Evolutionary conservation across 1,284 basidiomycete genomes (phyloP).

Genomic region (Boletellus sp.): DNA sequence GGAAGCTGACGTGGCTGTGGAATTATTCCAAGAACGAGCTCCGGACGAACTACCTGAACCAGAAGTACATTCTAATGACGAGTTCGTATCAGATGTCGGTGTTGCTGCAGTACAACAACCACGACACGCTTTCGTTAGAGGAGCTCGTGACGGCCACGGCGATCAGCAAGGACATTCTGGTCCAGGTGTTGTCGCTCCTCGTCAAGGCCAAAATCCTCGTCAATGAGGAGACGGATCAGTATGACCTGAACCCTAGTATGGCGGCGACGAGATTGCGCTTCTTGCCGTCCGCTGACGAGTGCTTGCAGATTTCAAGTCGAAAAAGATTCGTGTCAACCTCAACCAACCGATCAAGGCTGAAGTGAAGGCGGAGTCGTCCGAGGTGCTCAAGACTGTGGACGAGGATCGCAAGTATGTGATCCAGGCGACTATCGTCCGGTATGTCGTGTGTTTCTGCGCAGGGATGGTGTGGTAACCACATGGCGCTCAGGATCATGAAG

Average conservation of each 20-base stretch:
- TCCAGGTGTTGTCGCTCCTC: constrained; percentile 79
- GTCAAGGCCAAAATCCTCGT: constrained; percentile 90
- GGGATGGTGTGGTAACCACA: not conserved
- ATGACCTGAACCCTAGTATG: constrained; percentile 88
- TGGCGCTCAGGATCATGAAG: constrained; percentile 83
- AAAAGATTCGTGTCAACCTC: constrained; percentile 94
- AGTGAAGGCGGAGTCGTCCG: constrained; percentile 86
- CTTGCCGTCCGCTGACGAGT: constrained; percentile 1
- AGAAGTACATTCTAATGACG: constrained; percentile 96
- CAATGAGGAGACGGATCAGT: constrained; percentile 82
- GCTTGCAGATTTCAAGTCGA: constrained; percentile 84
- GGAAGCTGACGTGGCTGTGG: constrained; percentile 97
- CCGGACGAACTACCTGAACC: constrained; percentile 86
- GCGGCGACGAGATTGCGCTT: not conserved
- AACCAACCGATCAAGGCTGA: constrained; percentile 95
- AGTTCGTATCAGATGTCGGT: constrained; percentile 96
- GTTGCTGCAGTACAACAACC: constrained; percentile 90
- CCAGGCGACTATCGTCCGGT: constrained; percentile 96
- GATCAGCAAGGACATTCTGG: constrained; percentile 81
- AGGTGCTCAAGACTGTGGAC: constrained; percentile 94
- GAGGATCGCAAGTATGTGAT: constrained; percentile 97
- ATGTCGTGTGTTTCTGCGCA: constrained; percentile 5
- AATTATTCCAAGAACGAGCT: constrained; percentile 97
- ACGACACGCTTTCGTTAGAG: constrained; percentile 78
- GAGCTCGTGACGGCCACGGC: constrained; percentile 84